Base-by-base conservation (phyloP, 2,329 filamentous ascomycete genomes). In the Calycina herbarum region DNA sequence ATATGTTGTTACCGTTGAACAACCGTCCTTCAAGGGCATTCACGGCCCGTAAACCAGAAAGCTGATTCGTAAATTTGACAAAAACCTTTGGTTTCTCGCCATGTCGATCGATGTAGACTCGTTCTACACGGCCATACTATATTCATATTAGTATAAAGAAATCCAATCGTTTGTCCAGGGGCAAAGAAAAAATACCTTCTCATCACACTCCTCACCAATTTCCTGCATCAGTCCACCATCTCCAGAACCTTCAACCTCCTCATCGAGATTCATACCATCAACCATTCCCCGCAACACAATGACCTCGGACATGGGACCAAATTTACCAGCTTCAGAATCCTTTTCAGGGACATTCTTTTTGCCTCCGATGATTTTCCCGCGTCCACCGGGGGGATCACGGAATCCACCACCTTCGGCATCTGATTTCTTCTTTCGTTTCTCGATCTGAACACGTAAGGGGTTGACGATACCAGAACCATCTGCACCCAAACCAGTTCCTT, bases 161-260 rank as follows among this genome's bases (percentile, higher is more conserved):
- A 45, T 48, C 8, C 57, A 10, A 11, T 35, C 20, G 42, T 15
- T 15, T 11, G 24, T 51, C n/a, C 8, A 24, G 20, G 20, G 10
- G 24, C 51, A 33, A 63, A 31, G 11, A 7, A 3, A n/a, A 69
- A 75, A 70, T 74, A 89, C 86, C 83, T 94, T 93, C 70, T 92
- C 87, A 60, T 89, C 89, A 77, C 96, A 97, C 76, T 96, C 92
- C 74, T 97, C 92, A 6, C 95, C 95, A 77, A 99, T 97, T 77
- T 97, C 94, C 79, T 98, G 94, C 71, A 94, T 89, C 61, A 99
- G 80, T 0, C 87, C 87, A 13, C 82, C 82, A 63, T 84, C 83
- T 40, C 86, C 83, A 20, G 81, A 79, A 13, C 83, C 79, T 66
- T 89, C 86, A 59, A 97, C 86, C 77, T 97, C 94, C n/a, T 82